These are phyloP conservation scores for Saccharomycopsis babjevae DNA, from an alignment of 805 yeast species.

Conservation along the genomic window DNA sequence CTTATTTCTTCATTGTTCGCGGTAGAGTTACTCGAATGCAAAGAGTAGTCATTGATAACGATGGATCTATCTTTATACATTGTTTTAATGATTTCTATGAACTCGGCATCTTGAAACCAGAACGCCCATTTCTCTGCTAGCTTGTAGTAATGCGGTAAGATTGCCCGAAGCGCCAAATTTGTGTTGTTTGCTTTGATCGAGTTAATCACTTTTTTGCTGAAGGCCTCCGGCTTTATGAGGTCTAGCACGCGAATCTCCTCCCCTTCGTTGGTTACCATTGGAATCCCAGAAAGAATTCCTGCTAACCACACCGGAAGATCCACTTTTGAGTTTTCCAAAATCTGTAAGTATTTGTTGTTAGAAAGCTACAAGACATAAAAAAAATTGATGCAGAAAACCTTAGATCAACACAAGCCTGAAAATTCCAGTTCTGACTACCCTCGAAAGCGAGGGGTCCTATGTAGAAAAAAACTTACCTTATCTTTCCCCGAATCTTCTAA, in stretches of 20 bases:
- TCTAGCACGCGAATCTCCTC: slow-evolving; percentile 44
- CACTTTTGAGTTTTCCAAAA: slow-evolving; percentile 49
- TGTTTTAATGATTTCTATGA: slow-evolving; percentile 39
- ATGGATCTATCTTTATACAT: slow-evolving; percentile 20
- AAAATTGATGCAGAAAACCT: neutral
- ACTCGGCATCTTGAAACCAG: slow-evolving; percentile 55
- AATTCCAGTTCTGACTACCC: no score
- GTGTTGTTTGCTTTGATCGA: slow-evolving; percentile 70
- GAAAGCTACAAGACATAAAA: neutral
- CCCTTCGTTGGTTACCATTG: slow-evolving; percentile 24
- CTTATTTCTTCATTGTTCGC: slow-evolving; percentile 33
- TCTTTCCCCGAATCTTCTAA: slow-evolving; percentile 70
- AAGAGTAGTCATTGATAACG: slow-evolving; percentile 15
- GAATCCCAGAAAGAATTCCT: slow-evolving; percentile 53
- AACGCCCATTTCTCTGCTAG: slow-evolving; percentile 70
- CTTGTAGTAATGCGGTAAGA: slow-evolving; percentile 56
- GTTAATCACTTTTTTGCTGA: slow-evolving; percentile 56
- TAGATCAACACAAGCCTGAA: no score
- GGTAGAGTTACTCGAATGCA: slow-evolving; percentile 21
- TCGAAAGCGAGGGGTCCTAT: no score
- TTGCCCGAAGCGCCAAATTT: slow-evolving; percentile 55
- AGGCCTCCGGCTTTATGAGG: slow-evolving; percentile 60
- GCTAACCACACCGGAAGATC: slow-evolving; percentile 90
- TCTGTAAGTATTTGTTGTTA: slow-evolving; percentile 22
- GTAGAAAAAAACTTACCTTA: slow-evolving; percentile 22